These are phyloP conservation scores for Forsythia viridissima DNA, from an alignment of 257 asterid species.

Conservation along the genomic window DNA sequence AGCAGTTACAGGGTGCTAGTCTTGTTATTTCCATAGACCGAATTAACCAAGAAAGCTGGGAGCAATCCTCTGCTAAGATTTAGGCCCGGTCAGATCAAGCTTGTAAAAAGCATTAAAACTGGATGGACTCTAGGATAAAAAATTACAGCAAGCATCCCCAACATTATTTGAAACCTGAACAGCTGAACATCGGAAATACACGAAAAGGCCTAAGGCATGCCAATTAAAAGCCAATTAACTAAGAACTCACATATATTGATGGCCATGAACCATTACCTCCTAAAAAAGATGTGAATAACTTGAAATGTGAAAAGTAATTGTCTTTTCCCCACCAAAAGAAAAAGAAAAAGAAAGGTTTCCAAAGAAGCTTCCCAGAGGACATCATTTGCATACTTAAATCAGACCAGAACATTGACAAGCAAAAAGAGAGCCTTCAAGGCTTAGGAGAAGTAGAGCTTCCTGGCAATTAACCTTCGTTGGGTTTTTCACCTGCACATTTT, in stretches of 20 bases:
- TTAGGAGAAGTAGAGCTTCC: not conserved
- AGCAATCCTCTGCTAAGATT: not conserved
- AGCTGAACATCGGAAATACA: not conserved
- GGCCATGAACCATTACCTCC: not conserved
- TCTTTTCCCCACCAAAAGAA: not conserved
- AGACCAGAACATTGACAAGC: not conserved
- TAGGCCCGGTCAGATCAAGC: not conserved
- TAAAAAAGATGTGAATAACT: not conserved
- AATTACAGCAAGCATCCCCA: not conserved
- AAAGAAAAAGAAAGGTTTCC: not conserved
- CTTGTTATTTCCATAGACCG: not conserved
- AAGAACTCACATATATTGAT: not conserved
- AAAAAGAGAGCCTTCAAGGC: not conserved
- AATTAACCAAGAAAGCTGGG: not conserved
- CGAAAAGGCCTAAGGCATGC: not conserved
- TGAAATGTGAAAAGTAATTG: not conserved
- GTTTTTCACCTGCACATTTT: not conserved
- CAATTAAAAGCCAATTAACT: not conserved
- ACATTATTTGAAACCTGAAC: not conserved
- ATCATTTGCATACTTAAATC: not conserved
- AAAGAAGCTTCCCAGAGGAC: not conserved
- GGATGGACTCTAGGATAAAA: not conserved
- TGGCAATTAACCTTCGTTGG: not conserved
- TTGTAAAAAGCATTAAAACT: not conserved
- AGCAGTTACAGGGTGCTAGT: not conserved